Base-by-base conservation (phyloP, 1,284 basidiomycete species). In the Pseudozyma sp. region DNA sequence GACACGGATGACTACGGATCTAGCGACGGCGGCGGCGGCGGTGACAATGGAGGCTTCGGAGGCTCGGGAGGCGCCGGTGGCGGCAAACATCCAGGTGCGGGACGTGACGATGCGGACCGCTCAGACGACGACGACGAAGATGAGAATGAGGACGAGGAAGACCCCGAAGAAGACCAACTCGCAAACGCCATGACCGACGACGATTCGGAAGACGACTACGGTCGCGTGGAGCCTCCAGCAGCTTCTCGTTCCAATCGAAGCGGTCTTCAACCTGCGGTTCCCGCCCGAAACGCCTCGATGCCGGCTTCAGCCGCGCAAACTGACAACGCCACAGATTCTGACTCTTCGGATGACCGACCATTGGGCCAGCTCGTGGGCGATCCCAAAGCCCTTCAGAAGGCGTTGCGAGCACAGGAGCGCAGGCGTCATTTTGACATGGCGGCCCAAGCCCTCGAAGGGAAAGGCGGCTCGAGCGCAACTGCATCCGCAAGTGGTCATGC, bases 1-100 rank as follows among this genome's bases (percentile, higher is more conserved):
- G 63, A 62, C 35, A 75, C 77, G 16, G 75, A 75, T 43, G 74
- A 79, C 48, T 79, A 79, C 45, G 79, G 79, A 5, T 80, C 78
- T 16, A 80, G 78, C 52, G 78, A 80, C 42, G 76, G 75, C 11
- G 73, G 66, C n/a, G 74, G 74, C 17, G 63, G 62, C 14, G 68
- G 62, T 14, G 48, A 24, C 24, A 24, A 43, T 30, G 62, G 61
- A 11, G 65, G 65, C 24, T 67, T 54, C 37, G 63, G 64, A 35
- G 68, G 63, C 11, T 54, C 63, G 49, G 74, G 75, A 46, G 69
- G 63, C 29, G 69, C 47, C 10, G 67, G 67, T 16, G 73, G 61
- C 29, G 68, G 62, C 39, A 69, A 39, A 50, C 56, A 42, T 10
- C 67, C 67, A 19, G 66, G 59, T 13, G 17, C 44, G 10, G 63